Evolutionary conservation across 441 rosid species (phyloP), one percentile per base, ranked within the genome.

Genomic region (Eruca vesicaria): DNA sequence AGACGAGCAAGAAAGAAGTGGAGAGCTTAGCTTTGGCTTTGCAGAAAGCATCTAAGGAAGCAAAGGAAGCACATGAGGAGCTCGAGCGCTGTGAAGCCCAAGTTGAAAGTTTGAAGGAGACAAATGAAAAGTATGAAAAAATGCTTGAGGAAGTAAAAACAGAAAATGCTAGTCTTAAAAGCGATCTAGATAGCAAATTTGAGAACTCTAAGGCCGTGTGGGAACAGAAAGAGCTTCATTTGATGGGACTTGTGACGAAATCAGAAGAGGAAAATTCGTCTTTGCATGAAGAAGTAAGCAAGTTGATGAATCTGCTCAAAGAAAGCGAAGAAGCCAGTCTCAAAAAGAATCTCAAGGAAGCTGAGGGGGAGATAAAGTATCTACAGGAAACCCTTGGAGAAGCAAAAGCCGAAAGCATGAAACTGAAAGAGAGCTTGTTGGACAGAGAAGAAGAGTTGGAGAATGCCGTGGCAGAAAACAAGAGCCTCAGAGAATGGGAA

Each of bases 371-470:
- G 84, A 84, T 85, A 72, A 76, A 86, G 68, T 82, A 83, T 70
- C 80, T 94, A 77, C 96, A 88, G 66, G 92, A 86, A 79, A 76
- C 87, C 48, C 86, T 92, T 48, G 90, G 86, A 71, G 89, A 83
- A 66, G 87, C 82, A 8, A 87, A 83, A 82, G 75, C 80, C 55
- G 91, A 88, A 83, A 87, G 81, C 88, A 82, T 85, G 86, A 87
- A 84, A 68, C 73, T 90, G 66, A 92, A 89, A 78, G 94, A 86
- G 77, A 80, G 77, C 76, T 74, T 89, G 58, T 67, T 85, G 78
- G 97, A 87, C 81, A 94, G 87, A 85, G 97, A 92, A 83, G 89
- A 82, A n/a, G 91, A 88, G 81, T 63, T 94, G 78, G 91, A 86
- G 83, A 75, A 80, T 68, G 68, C 82, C 23, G 33, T 83, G 79